Evolutionary conservation across 2,329 filamentous ascomycete genomes (phyloP), one percentile per base, ranked within the genome.

Genomic region (Davidsoniella australis): DNA sequence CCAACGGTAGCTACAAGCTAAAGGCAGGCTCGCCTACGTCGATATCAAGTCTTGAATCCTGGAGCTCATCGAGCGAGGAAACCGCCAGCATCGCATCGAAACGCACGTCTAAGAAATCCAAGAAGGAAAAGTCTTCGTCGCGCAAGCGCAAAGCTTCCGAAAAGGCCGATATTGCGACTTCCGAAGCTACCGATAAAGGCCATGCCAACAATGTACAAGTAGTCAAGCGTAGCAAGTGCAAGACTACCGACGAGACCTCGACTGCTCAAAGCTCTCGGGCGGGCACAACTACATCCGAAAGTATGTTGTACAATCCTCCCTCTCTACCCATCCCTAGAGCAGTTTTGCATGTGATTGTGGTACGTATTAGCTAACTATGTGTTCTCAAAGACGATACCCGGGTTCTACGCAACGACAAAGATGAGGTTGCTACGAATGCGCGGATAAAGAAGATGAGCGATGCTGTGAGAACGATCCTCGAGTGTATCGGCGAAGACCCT

Each of bases 401-500:
- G 38, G 23, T 17, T n/a, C 48, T 45, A 16, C 48, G 51, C 14
- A 46, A 53, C 12, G 51, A 53, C 44, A 50, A 47, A 17, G 51
- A 53, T 23, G 45, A 41, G 24, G 46, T n/a, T 18, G 47, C 40
- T 10, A 54, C 48, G 8, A 20, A 48, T 26, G 61, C 62, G 53
- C 70, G 78, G 42, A 61, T 81, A 37, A 66, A 72, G 14, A 75
- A 72, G 58, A 72, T 82, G 63, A 68, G 70, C 53, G 75, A 68
- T 42, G 79, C 79, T 37, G 75, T 82, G 23, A 67, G 75, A 45
- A 82, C 78, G 1, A 68, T 83, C 12, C 72, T 82, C 26, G 79
- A 82, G 61, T 82, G 78, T 56, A 66, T 82, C 5, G 79, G 79
- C 56, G 79, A 82, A 63, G 77, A 83, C 55, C 76, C 78, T 0